Base-by-base conservation (phyloP, 768 basidiomycete species). In the Pleurotus platypus region DNA sequence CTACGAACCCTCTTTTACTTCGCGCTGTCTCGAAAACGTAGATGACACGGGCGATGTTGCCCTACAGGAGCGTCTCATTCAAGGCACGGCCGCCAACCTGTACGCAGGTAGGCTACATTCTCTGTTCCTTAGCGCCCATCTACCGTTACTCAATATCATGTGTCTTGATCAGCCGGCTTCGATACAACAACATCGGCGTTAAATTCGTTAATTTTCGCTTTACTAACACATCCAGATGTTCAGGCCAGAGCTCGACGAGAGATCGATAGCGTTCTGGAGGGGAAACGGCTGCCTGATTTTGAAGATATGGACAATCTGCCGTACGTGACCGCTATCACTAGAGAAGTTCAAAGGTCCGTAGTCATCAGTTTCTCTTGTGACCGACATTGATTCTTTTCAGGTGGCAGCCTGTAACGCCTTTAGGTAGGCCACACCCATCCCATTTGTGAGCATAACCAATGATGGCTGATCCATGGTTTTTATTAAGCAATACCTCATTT, bases 1-100 rank as follows among this genome's bases (percentile, higher is more conserved):
- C 15, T 47, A 51, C 12, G 30, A 38, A 22, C 30, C 55, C 5
- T 61, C 54, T 2, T 26, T 61, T 30, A 37, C 48, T 13, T 45
- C 49, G 1, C 24, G 40, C 9, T 46, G 43, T 35, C 51, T 58
- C 8, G 57, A 56, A 24, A 56, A 49, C 6, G 35, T 27, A 12
- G 49, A 58, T 18, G n/a, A n/a, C 24, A 37, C 35, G 4, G 37
- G 45, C 3, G 49, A 53, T 22, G 40, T 42, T 16, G 42, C 13
- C 8, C 11, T 46, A n/a, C 60, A 60, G 16, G 59, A 57, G 30
- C 40, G 20, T 6, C 12, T 58, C 5, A 39, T 73, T 35, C 69
- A 74, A 26, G 78, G 78, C 35, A 74, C 72, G 1, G 77, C 76
- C 2, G 78, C 71, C 1, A 74, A 70, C 4, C 69, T 78, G 18